Evolutionary conservation across 148 eudicot genomes (phyloP).

Genomic region (Vaccinium macrocarpon): DNA sequence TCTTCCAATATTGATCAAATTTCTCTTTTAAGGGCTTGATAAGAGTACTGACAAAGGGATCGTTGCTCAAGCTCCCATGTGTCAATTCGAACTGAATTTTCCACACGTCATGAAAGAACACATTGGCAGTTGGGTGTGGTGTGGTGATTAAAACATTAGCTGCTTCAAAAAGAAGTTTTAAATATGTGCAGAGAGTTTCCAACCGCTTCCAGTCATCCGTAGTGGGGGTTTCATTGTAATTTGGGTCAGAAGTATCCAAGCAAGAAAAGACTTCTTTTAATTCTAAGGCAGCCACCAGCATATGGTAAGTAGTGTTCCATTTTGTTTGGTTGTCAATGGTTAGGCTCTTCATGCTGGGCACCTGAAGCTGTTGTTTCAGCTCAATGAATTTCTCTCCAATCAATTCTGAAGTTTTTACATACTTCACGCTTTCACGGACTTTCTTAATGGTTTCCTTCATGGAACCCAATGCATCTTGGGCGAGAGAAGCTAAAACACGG

Average conservation of each 20-base stretch:
- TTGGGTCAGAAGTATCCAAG: slow-evolving; percentile 56
- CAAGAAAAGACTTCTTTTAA: slow-evolving; percentile 66
- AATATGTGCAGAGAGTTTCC: slow-evolving; percentile 55
- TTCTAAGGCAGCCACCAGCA: slow-evolving; percentile 73
- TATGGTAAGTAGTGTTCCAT: slow-evolving; percentile 83
- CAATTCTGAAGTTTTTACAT: slow-evolving; percentile 49
- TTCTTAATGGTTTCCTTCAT: slow-evolving; percentile 42
- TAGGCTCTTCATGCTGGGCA: slow-evolving; percentile 52
- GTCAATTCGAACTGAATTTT: slow-evolving; percentile 53
- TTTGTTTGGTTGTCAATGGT: slow-evolving; percentile 52
- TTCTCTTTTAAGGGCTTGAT: slow-evolving; percentile 50
- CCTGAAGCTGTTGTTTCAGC: slow-evolving; percentile 56
- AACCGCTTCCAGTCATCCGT: slow-evolving; percentile 71
- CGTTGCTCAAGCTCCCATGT: slow-evolving; percentile 41
- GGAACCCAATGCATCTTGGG: slow-evolving; percentile 47
- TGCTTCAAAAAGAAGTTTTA: slow-evolving; percentile 59
- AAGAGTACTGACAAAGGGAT: slow-evolving; percentile 46
- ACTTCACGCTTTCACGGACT: slow-evolving; percentile 76
- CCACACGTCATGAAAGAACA: slow-evolving; percentile 59
- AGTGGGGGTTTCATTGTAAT: slow-evolving; percentile 39
- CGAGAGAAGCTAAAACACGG: slow-evolving; percentile 53
- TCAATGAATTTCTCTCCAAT: slow-evolving; percentile 44
- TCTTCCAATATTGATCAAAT: slow-evolving; percentile 66
- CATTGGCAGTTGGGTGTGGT: slow-evolving; percentile 51
- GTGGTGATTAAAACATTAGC: slow-evolving; percentile 41